These are phyloP conservation scores for Maudiozyma bulderi DNA, from an alignment of 805 yeast species.

Conservation along the genomic window DNA sequence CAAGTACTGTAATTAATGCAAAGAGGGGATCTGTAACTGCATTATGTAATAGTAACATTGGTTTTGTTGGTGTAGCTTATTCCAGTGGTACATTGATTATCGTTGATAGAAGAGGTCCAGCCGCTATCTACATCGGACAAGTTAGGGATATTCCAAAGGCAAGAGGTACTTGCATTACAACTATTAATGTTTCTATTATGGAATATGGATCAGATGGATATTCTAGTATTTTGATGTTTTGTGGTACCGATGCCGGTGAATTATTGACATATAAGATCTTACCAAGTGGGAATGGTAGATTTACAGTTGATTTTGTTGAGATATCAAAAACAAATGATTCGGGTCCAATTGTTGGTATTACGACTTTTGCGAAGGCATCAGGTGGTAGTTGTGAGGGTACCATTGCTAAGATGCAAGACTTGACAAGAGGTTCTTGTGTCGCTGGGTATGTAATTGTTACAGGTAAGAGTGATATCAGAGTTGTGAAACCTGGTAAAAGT, in stretches of 20 bases:
- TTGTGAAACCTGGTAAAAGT: slow-evolving; percentile 48
- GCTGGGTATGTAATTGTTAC: slow-evolving; percentile 53
- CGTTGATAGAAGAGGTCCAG: slow-evolving; percentile 75
- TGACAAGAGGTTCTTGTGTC: slow-evolving; percentile 51
- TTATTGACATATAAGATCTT: slow-evolving; percentile 52
- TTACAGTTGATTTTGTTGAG: slow-evolving; percentile 44
- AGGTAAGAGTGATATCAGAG: slow-evolving; percentile 51
- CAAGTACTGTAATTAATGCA: slow-evolving; percentile 39
- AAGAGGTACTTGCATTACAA: slow-evolving; percentile 36
- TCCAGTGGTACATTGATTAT: slow-evolving; percentile 64
- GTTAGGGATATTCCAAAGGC: slow-evolving; percentile 18
- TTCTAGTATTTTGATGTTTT: slow-evolving; percentile 61
- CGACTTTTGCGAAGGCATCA: slow-evolving; percentile 46
- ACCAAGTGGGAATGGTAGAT: slow-evolving; percentile 56
- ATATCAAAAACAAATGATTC: slow-evolving; percentile 38
- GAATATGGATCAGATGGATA: slow-evolving; percentile 55
- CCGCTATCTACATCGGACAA: slow-evolving; percentile 42
- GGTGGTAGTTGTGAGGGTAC: slow-evolving; percentile 64
- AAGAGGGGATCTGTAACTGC: slow-evolving; percentile 46
- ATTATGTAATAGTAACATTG: slow-evolving; percentile 60
- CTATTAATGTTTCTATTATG: slow-evolving; percentile 66
- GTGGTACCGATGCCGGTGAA: slow-evolving; percentile 74
- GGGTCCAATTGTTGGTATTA: slow-evolving; percentile 42
- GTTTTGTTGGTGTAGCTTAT: slow-evolving; percentile 77
- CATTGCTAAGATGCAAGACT: slow-evolving; percentile 43